phyloP scores from a whole-genome alignment of 2,329 filamentous ascomycete species.

The Zalaria obscura region DNA sequence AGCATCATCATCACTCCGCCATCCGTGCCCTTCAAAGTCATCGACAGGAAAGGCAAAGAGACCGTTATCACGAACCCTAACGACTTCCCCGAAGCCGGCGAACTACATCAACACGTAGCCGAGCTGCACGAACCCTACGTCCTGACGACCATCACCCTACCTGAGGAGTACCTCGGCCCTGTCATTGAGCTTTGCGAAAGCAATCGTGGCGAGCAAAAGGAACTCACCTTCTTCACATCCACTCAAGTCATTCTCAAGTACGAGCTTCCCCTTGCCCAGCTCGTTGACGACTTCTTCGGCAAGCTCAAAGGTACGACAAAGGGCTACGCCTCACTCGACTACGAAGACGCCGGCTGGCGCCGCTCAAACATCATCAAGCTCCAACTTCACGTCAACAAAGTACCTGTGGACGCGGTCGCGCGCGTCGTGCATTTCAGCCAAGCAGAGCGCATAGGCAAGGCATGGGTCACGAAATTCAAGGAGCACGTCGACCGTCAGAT shows the following conservation, averaged over 20 bases:
- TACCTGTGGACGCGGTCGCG: constrained; percentile 86
- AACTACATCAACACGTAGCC: constrained; percentile 37
- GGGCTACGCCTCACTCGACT: constrained; percentile 90
- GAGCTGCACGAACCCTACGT: constrained; percentile 65
- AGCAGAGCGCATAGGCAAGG: constrained; percentile 62
- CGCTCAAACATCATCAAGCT: constrained; percentile 72
- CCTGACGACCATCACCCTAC: constrained; percentile 71
- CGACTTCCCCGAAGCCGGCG: constrained; percentile 66
- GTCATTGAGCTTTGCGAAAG: constrained; percentile 90
- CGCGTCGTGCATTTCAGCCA: constrained; percentile 76
- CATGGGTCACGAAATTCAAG: constrained; percentile 94
- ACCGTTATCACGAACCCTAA: constrained; percentile 73
- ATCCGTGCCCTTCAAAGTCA: constrained; percentile 78
- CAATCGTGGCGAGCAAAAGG: constrained; percentile 76
- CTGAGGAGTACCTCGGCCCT: constrained; percentile 84
- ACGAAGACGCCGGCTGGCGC: constrained; percentile 87
- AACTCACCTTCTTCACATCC: constrained; percentile 79
- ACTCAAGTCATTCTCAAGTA: constrained; percentile 94
- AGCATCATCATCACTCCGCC: constrained; percentile 96
- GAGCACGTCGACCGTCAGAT: constrained; percentile 93
- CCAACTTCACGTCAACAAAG: constrained; percentile 85
- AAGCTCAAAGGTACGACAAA: constrained; percentile 90
- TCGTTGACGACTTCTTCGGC: constrained; percentile 95
- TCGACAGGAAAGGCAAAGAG: constrained; percentile 65
- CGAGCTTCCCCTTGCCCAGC: constrained; percentile 69